Base-by-base conservation (phyloP, 2,329 filamentous ascomycete genomes). In the Colletotrichum chrysophilum region DNA sequence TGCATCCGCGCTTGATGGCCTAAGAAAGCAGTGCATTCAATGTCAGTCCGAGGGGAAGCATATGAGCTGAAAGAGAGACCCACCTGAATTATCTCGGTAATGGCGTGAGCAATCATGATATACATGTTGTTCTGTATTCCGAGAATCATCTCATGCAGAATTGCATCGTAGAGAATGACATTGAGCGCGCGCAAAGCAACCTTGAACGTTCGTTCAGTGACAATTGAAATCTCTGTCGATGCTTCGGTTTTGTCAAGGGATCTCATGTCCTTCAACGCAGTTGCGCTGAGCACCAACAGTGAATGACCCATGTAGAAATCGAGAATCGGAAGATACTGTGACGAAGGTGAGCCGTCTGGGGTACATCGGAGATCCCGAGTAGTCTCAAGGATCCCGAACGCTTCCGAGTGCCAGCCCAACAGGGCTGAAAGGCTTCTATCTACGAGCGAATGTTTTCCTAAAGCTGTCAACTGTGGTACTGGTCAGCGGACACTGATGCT, bases 71-170 rank as follows among this genome's bases (percentile, higher is more conserved):
- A 24, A 14, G n/a, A 38, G 10, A 5, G n/a, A 68, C 66, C 38
- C 10, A 76, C 73, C 32, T 73, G 74, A 12, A 74, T 34, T n/a
- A 80, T 78, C 70, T 81, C 80, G 1, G 79, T 79, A 10, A 76
- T 78, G 9, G 79, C 79, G 38, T 81, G 80, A 64, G 77, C 58
- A 34, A 80, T 77, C 77, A 80, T 80, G 61, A 80, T 80, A n/a
- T 78, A 75, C 58, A 79, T 78, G 66, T 81, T 81, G 69, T 80
- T 81, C 61, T 81, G 79, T 48, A 77, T 77, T 16, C 79, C 79
- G 7, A 80, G 38, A 61, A 76, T 74, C 8, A 80, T 58, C 4
- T 81, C 78, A 1, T 66, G 52, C 43, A 80, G 30, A 5, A 67
- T 32, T 2, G 36, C 61, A 43, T 80, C 69, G 5, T n/a, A 30